phyloP scores from a whole-genome alignment of 495 filamentous ascomycete genomes.

The Melanomma pulvis-pyrius region DNA sequence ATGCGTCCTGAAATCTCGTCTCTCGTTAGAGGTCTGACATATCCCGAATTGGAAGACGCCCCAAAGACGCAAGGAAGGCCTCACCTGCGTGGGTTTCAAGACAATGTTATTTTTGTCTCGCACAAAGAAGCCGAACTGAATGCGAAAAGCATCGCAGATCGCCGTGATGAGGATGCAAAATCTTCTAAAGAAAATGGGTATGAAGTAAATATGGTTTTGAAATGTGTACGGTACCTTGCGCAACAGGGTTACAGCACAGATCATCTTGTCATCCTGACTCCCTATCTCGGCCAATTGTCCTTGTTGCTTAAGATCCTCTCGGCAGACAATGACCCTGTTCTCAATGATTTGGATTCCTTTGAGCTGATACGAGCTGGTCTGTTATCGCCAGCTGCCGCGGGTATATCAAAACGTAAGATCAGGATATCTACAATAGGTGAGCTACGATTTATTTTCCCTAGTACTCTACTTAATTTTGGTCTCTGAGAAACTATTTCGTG shows the following conservation, averaged over 20 bases:
- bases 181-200: slow-evolving; percentile 65
- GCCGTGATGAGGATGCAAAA: slow-evolving; percentile 53
- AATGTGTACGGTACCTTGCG: slow-evolving; percentile 69
- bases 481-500: neutral
- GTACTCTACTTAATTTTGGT: neutral
- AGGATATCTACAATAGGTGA: slow-evolving; percentile 68
- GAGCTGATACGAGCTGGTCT: slow-evolving; percentile 71
- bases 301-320: slow-evolving; percentile 59
- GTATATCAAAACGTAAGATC: slow-evolving; percentile 55
- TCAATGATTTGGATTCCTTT: slow-evolving; percentile 71
- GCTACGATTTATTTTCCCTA: slow-evolving; percentile 1
- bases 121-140: slow-evolving; percentile 60
- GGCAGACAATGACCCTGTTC: slow-evolving; percentile 59
- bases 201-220: slow-evolving; percentile 69
- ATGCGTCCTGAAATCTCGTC: slow-evolving; percentile 73
- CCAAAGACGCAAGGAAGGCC: slow-evolving; percentile 55
- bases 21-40: slow-evolving; percentile 62
- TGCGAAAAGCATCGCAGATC: slow-evolving; percentile 51
- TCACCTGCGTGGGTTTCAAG: slow-evolving; percentile 59
- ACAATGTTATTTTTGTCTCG: slow-evolving; percentile 67
- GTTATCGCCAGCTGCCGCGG: slow-evolving; percentile 57
- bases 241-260: slow-evolving; percentile 75
- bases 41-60: slow-evolving; percentile 66
- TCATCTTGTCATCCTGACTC: slow-evolving; percentile 70
- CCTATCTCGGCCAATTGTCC: slow-evolving; percentile 61